Evolutionary conservation across 495 filamentous ascomycete genomes (phyloP).

Genomic region (Trichocladium uniseriatum): DNA sequence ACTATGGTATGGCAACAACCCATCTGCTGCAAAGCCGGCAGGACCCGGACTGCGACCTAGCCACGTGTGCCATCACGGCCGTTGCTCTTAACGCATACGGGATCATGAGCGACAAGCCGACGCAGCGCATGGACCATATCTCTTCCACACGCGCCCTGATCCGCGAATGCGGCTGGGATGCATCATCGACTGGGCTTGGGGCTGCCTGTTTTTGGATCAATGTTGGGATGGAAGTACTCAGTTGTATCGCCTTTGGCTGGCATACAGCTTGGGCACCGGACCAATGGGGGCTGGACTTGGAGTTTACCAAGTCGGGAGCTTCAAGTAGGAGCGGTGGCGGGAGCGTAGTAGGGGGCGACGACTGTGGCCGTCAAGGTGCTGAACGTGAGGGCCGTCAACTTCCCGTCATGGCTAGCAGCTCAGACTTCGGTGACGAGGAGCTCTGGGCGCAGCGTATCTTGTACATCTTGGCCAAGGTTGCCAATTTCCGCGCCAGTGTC

Average conservation of each 20-base stretch:
- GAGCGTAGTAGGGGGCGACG: slow-evolving; percentile 29
- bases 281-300: slow-evolving; percentile 82
- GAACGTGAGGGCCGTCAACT: slow-evolving; percentile 61
- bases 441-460: slow-evolving; percentile 87
- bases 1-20: slow-evolving; percentile 74
- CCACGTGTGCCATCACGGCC: slow-evolving; percentile 81
- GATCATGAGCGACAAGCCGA: slow-evolving; percentile 70
- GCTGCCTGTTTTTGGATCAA: slow-evolving; percentile 94
- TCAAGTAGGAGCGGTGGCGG: slow-evolving; percentile 6
- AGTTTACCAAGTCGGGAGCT: slow-evolving; percentile 40
- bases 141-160: slow-evolving; percentile 80
- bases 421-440: slow-evolving; percentile 54
- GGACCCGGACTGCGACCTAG: slow-evolving; percentile 72
- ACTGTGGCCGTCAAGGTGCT: slow-evolving; percentile 30
- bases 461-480: slow-evolving; percentile 81
- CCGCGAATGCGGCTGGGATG: slow-evolving; percentile 85
- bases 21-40: slow-evolving; percentile 64
- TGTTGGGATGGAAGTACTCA: slow-evolving; percentile 79
- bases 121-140: slow-evolving; percentile 77
- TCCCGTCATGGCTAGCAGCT: slow-evolving; percentile 57
- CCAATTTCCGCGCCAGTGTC: slow-evolving; percentile 66
- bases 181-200: slow-evolving; percentile 67
- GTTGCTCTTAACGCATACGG: slow-evolving; percentile 88
- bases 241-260: slow-evolving; percentile 82
- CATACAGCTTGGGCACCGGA: slow-evolving; percentile 85